phyloP scores from a whole-genome alignment of 1,284 basidiomycete genomes.

The Pyrrhoderma noxium region DNA sequence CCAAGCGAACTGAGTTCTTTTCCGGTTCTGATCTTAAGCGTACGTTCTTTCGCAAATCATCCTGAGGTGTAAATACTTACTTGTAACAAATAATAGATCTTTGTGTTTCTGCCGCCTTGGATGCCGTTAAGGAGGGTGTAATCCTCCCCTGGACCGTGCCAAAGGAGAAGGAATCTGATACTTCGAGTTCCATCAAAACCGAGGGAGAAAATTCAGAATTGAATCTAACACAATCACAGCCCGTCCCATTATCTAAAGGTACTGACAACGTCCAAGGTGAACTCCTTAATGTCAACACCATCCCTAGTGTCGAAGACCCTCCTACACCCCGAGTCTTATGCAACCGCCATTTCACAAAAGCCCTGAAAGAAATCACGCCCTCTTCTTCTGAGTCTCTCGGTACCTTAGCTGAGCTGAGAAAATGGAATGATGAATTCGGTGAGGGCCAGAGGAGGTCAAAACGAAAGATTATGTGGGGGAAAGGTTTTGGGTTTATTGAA shows the following conservation, averaged over 20 bases:
- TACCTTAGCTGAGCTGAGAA: constrained; percentile 72
- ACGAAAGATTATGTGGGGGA: constrained; percentile 64
- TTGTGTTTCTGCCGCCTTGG: constrained; percentile 82
- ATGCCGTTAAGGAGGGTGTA: constrained; percentile 80
- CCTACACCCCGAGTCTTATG: constrained; percentile 38
- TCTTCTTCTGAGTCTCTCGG: constrained; percentile 78
- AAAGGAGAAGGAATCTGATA: constrained; percentile 17
- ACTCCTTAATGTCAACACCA: background rate
- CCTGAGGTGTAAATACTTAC: constrained; percentile 1
- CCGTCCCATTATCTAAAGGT: background rate
- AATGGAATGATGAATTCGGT: constrained; percentile 91
- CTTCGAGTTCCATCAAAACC: no score
- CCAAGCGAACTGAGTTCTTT: constrained; percentile 75
- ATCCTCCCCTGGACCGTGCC: constrained; percentile 61
- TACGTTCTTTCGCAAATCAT: constrained; percentile 35
- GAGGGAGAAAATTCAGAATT: no score
- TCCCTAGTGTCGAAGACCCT: background rate
- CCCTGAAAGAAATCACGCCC: constrained; percentile 80
- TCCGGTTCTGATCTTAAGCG: constrained; percentile 93
- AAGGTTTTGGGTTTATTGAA: constrained; percentile 67
- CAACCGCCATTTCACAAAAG: constrained; percentile 69
- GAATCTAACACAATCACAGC: background rate
- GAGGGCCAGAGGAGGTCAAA: constrained; percentile 56
- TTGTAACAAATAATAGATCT: constrained; percentile 48
- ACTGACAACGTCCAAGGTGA: background rate